phyloP scores from a whole-genome alignment of 208 protist genomes.

The Borovskyia barvae region DNA sequence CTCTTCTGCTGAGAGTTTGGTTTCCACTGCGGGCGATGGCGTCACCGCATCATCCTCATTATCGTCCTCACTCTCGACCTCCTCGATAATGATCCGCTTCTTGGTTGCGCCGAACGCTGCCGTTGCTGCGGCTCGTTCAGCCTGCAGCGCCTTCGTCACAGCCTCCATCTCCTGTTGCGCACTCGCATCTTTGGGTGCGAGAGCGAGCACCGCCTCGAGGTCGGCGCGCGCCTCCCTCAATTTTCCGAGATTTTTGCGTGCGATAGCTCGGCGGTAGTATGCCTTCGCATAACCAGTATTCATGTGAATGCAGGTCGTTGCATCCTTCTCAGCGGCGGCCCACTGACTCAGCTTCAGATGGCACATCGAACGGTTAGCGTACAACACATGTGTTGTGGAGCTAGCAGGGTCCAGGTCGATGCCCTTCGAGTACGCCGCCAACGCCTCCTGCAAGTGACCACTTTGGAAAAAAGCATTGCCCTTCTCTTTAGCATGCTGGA shows the following conservation, averaged over 20 bases:
- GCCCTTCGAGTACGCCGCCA: slow-evolving; percentile 75
- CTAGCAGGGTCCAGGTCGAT: slow-evolving; percentile 83
- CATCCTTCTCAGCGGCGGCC: slow-evolving; percentile 79
- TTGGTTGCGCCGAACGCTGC: slow-evolving; percentile 20
- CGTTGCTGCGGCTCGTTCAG: slow-evolving; percentile 27
- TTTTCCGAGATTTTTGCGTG: slow-evolving; percentile 80
- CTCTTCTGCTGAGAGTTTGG: slow-evolving; percentile 17
- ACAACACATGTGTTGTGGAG: slow-evolving; percentile 67
- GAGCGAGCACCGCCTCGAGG: slow-evolving; percentile 82
- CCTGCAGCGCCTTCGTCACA: slow-evolving; percentile 74
- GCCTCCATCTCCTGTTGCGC: slow-evolving; percentile 67
- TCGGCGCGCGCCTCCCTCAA: slow-evolving; percentile 82
- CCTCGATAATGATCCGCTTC: slow-evolving; percentile 82
- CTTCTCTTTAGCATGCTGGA: slow-evolving; percentile 68
- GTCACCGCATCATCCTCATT: slow-evolving; percentile 4
- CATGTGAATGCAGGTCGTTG: slow-evolving; percentile 71
- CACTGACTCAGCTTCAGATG: slow-evolving; percentile 76
- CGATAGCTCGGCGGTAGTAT: slow-evolving; percentile 84
- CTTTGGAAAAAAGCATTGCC: slow-evolving; percentile 86
- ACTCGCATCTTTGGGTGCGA: slow-evolving; percentile 63
- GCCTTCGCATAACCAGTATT: slow-evolving; percentile 85
- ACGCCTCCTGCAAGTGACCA: slow-evolving; percentile 69
- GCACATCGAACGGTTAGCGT: slow-evolving; percentile 86
- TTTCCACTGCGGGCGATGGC: background rate
- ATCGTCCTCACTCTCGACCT: slow-evolving; percentile 86